Conservation (phyloP, 2,329 filamentous ascomycete genomes). For the Penicillium carneum region DNA sequence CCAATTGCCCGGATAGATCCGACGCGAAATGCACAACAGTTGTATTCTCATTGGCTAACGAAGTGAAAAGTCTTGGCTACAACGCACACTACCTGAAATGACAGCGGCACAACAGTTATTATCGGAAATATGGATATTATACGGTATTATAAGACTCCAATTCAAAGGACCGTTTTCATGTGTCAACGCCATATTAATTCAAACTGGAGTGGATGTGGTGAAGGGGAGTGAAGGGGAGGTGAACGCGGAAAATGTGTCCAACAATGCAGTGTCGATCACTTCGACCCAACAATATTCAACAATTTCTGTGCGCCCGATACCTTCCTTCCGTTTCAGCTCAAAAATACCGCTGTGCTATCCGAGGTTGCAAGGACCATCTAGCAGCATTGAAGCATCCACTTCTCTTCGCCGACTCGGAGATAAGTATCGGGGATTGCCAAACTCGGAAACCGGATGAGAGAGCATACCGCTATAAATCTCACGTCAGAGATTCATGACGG, state of each 20-base stretch:
- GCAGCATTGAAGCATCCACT: background rate
- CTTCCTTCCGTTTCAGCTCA: background rate
- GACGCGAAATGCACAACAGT: too few relatives aligned
- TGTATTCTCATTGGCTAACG: too few relatives aligned
- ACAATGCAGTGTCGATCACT: slow-evolving; percentile 2
- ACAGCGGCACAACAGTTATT: slow-evolving; percentile 60
- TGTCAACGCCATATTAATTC: slow-evolving; percentile 15
- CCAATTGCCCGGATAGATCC: too few relatives aligned
- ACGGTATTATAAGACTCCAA: slow-evolving; percentile 64
- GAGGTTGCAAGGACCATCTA: background rate
- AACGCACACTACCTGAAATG: slow-evolving; percentile 62
- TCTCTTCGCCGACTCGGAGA: background rate
- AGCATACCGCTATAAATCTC: background rate
- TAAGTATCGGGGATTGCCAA: background rate
- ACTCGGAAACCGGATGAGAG: background rate
- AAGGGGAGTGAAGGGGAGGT: background rate
- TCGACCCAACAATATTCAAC: background rate
- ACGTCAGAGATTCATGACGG: background rate
- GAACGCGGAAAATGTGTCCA: too few relatives aligned
- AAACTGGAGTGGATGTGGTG: too few relatives aligned
- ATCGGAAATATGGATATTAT: slow-evolving; percentile 58
- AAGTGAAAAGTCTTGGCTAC: slow-evolving; percentile 60
- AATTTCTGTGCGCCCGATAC: background rate
- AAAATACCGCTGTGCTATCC: background rate
- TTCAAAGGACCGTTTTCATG: slow-evolving; percentile 63